Base-by-base conservation (phyloP, 495 filamentous ascomycete genomes). In the Trichodelitschia bisporula region DNA sequence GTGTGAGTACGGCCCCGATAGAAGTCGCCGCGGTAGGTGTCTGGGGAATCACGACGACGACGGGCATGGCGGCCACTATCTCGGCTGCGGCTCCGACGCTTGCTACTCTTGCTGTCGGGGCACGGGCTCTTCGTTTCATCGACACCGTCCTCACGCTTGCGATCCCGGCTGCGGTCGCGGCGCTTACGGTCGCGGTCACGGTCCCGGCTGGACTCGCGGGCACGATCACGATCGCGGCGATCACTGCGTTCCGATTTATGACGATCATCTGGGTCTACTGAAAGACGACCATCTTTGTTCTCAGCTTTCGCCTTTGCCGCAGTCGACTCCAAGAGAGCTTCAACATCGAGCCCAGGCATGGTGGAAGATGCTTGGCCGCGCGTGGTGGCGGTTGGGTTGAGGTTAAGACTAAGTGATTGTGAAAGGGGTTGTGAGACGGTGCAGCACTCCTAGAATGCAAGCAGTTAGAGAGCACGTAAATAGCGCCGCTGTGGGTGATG, bases 281-380 rank as follows among this genome's bases (percentile, higher is more conserved):
- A 6, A n/a, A 24, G 6, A 6, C 21, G 21, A n/a, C n/a, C 21
- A 24, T 24, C 21, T n/a, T 24, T 24, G 6, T 6, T n/a, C 6
- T 6, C 21, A 24, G 9, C 29, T 18, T 31, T 15, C 8, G 6
- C 6, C 14, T 31, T 18, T 21, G 4, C 18, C 29, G 82, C 82
- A 40, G 82, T 82, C 19, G 77, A 78, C 56, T 91, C 83, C 43
- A 92, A 66, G 36, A 92, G 70, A 43, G 82, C 82, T 64, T 92
- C 82, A 42, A 91, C 78, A 50, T 90, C 78, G 46, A 89, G 62
- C 54, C 72, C 73, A 49, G 82, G 84, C 82, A 92, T 92, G 29
- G 43, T 56, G 37, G 31, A 24, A n/a, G n/a, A n/a, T n/a, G n/a
- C n/a, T n/a, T n/a, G n/a, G n/a, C n/a, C n/a, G n/a, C n/a, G n/a